Conservation (phyloP, 2,329 filamentous ascomycete species). For the Exophiala mesophila region DNA sequence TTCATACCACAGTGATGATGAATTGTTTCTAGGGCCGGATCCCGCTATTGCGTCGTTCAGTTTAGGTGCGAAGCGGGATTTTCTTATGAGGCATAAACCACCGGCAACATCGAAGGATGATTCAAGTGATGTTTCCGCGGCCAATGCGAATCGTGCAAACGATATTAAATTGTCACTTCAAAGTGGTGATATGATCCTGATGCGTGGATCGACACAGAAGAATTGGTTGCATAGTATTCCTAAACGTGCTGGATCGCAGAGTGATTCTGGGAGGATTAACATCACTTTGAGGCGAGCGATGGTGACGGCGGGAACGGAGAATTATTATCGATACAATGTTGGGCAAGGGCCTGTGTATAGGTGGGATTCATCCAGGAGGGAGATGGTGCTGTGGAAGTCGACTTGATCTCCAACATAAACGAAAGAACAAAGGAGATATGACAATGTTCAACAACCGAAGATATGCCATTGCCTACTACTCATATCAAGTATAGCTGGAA, state of each 20-base stretch:
- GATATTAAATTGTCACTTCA: conserved; percentile 52
- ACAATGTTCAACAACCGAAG: too few species aligned
- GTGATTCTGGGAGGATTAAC: conserved; percentile 64
- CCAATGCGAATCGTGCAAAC: too few species aligned
- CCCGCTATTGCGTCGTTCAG: conserved; percentile 72
- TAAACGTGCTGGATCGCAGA: conserved; percentile 59
- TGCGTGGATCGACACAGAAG: conserved; percentile 69
- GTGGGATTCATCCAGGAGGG: conserved; percentile 56
- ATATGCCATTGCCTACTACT: too few species aligned
- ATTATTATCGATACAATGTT: conserved; percentile 82
- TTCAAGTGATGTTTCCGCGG: conserved; percentile 32
- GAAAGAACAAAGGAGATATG: too few species aligned
- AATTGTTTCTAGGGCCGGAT: conserved; percentile 64
- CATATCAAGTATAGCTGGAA: too few species aligned
- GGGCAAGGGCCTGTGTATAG: conserved; percentile 63
- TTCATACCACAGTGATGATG: conserved; percentile 74
- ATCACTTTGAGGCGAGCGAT: conserved; percentile 72
- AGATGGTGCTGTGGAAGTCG: conserved; percentile 43
- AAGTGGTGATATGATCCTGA: conserved; percentile 73
- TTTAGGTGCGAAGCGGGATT: conserved; percentile 67
- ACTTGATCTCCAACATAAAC: too few species aligned
- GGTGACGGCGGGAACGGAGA: conserved; percentile 68
- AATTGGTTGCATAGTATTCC: conserved; percentile 76
- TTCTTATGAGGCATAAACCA: conserved; percentile 74
- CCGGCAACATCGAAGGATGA: conserved; percentile 51